Evolutionary conservation across 805 yeast species (phyloP), one percentile per base, ranked within the genome.

Genomic region (Metschnikowia baotianmanensis): DNA sequence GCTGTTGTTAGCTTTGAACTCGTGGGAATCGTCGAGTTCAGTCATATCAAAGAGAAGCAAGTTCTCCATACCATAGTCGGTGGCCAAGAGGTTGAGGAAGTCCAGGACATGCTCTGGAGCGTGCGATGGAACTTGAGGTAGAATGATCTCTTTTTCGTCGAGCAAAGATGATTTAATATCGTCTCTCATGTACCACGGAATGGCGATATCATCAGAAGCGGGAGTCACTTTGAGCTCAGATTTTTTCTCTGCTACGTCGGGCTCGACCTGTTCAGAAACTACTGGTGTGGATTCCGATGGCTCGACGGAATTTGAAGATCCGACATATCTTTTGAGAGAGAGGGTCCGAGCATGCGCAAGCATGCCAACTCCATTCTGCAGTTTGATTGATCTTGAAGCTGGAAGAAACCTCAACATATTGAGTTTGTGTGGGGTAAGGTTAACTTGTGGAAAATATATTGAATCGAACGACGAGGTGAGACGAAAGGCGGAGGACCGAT

Each of bases 161-260:
- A 57, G 56, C 33, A 62, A 57, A 36, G 61, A 63, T 2, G 62
- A 53, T 5, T 63, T 56, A 2, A 68, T 55, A 22, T 67, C 69
- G 27, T 70, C 71, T 36, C 81, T 66, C 37, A 82, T 59, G 47
- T 82, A 82, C 89, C 89, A 82, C 0, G 89, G 88, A 0, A 62
- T 41, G 13, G 42, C 17, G 17, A 35, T 24, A 18, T 41, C 42
- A 6, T 28, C 34, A 13, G n/a, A 8, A 12, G 28, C 5, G 9
- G 8, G 19, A 4, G 13, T 16, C 25, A 31, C 12, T 20, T 15
- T 31, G 26, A 21, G 19, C 7, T 15, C 22, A 28, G n/a, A 8
- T 7, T 19, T 26, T 26, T 20, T 13, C 6, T 26, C 26, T 13
- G 12, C 18, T 6, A 29, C 12, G 8, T 34, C 31, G 1, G 24